phyloP scores from a whole-genome alignment of 805 yeast genomes.

The Yamadazyma akitaensis region DNA sequence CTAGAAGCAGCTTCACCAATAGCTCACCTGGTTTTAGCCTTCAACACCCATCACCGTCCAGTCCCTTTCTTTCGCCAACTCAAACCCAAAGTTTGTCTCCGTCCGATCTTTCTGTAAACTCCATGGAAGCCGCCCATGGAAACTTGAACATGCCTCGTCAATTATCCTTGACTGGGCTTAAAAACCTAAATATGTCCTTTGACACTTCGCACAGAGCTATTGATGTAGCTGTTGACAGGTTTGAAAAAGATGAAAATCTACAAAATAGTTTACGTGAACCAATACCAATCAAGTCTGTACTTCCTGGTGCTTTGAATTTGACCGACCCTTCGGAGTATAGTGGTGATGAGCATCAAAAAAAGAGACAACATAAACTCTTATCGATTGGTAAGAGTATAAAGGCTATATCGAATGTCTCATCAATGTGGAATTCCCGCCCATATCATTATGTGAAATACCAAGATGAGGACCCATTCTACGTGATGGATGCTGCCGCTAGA shows the following conservation, averaged over 20 bases:
- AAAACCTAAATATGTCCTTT: slow-evolving; percentile 31
- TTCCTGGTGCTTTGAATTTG: slow-evolving; percentile 22
- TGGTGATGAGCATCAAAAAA: slow-evolving; percentile 5
- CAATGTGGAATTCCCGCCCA: slow-evolving; percentile 57
- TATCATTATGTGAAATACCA: slow-evolving; percentile 52
- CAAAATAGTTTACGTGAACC: slow-evolving; percentile 4
- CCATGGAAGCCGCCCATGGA: slow-evolving; percentile 6
- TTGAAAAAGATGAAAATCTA: slow-evolving; percentile 6
- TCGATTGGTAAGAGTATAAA: slow-evolving; percentile 26
- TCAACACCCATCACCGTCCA: slow-evolving; percentile 5
- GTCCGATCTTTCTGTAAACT: slow-evolving; percentile 2
- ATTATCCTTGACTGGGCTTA: slow-evolving; percentile 29
- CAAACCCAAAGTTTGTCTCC: slow-evolving; percentile 2
- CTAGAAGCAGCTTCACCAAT: background rate
- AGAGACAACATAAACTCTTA: slow-evolving; percentile 16
- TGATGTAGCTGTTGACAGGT: slow-evolving; percentile 26
- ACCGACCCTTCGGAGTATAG: slow-evolving; percentile 25
- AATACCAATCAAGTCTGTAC: slow-evolving; percentile 6
- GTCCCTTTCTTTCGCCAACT: slow-evolving; percentile 4
- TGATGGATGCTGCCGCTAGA: slow-evolving; percentile 43
- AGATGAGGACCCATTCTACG: slow-evolving; percentile 46
- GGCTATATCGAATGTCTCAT: slow-evolving; percentile 27
- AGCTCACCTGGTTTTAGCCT: background rate
- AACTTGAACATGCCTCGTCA: slow-evolving; percentile 28
- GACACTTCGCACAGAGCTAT: slow-evolving; percentile 23